Percentiles rank a stretch among this genome's conserved stretches.
Evolutionary conservation across 768 basidiomycete species (phyloP).

Genomic region (Hebeloma cylindrosporum): DNA sequence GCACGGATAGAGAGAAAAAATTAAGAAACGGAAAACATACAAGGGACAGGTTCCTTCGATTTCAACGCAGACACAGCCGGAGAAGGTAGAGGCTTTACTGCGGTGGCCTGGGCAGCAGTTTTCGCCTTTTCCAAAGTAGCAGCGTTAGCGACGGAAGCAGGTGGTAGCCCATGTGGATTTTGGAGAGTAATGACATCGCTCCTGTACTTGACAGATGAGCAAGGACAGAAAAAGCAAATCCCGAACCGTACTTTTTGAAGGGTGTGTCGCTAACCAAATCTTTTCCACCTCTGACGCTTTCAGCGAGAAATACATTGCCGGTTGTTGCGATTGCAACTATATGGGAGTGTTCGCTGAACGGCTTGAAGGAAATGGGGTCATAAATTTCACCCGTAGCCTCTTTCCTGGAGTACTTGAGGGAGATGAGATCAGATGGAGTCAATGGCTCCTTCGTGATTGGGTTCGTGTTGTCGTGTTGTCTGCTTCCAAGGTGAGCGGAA

Average conservation of each 20-base stretch:
- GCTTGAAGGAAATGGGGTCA: constrained; percentile 97
- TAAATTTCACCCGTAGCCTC: constrained; percentile 81
- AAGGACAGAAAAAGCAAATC: constrained; percentile 5
- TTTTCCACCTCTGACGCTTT: constrained; percentile 81
- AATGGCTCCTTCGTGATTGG: constrained; percentile 75
- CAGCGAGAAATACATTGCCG: constrained; percentile 91
- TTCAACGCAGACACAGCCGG: constrained; percentile 42
- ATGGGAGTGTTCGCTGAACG: constrained; percentile 94
- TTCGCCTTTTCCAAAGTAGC: constrained; percentile 30
- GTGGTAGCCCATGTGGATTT: constrained; percentile 80
- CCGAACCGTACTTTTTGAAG: constrained; percentile 71
- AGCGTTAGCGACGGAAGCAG: constrained; percentile 44
- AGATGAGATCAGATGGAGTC: constrained; percentile 70
- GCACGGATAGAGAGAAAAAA: background rate
- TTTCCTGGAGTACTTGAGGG: constrained; percentile 82
- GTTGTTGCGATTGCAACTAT: constrained; percentile 88
- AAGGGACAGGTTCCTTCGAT: constrained; percentile 62
- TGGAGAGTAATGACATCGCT: constrained; percentile 93
- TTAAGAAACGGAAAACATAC: constrained; percentile 38
- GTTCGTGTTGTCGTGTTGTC: constrained; percentile 79
- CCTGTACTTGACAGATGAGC: too few relatives aligned
- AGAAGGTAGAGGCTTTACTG: constrained; percentile 33
- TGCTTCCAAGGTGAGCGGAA: constrained; percentile 31
- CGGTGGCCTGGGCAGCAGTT: constrained; percentile 29
- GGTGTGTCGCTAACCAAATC: constrained; percentile 86